Evolutionary conservation across 495 filamentous ascomycete genomes (phyloP).

Genomic region (Paragyromitra xinjiangensis): DNA sequence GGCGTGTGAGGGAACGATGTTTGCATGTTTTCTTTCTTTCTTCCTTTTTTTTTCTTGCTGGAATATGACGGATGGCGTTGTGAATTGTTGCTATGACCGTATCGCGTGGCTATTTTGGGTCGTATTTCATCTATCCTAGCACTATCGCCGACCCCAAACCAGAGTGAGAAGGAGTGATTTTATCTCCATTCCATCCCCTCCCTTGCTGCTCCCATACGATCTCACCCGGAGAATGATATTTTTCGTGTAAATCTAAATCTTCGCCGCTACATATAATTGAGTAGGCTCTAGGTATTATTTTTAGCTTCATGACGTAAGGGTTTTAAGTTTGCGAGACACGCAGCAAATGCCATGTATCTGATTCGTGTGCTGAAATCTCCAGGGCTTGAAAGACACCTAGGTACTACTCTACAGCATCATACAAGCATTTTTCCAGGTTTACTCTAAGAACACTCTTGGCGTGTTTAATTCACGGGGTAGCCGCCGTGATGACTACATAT

Average conservation of each 20-base stretch:
- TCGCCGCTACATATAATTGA: neutral
- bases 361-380: neutral
- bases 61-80: slow-evolving; percentile 49
- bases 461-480: neutral
- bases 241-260: neutral
- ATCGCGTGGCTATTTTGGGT: slow-evolving; percentile 19
- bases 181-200: neutral
- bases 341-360: too few species aligned
- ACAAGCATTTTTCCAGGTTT: neutral
- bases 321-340: neutral
- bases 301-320: neutral
- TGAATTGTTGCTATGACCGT: slow-evolving; percentile 29
- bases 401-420: neutral
- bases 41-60: slow-evolving; percentile 43
- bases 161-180: neutral
- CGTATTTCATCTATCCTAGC: neutral
- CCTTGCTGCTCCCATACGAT: neutral
- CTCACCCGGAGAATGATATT: neutral
- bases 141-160: neutral
- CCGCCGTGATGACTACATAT: neutral
- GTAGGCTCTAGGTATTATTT: neutral
- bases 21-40: slow-evolving; percentile 13
- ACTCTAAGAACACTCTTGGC: neutral
- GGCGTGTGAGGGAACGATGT: slow-evolving; percentile 18
- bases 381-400: neutral